These are phyloP conservation scores for Pouteria campechiana DNA, from an alignment of 179 eudicot genomes.

Conservation along the genomic window DNA sequence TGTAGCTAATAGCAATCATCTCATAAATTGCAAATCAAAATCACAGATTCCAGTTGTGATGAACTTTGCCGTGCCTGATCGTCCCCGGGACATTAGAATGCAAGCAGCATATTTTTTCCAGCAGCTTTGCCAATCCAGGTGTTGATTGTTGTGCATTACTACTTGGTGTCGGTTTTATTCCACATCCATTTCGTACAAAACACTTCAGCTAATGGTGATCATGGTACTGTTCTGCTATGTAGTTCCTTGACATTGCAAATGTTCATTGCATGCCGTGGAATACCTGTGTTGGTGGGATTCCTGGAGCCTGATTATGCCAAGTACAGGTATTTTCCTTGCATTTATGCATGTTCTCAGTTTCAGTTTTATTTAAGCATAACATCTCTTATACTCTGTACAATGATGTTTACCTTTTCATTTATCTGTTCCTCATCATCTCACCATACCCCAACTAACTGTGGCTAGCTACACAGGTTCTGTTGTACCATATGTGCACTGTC, in stretches of 20 bases:
- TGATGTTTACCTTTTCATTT: too few relatives aligned
- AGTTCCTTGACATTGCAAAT: slow-evolving; percentile 90
- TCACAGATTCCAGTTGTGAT: slow-evolving; percentile 81
- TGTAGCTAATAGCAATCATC: too few relatives aligned
- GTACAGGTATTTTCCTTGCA: slow-evolving; percentile 85
- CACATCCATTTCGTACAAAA: too few relatives aligned
- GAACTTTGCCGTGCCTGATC: slow-evolving; percentile 87
- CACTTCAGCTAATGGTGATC: not conserved
- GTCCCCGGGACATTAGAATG: slow-evolving; percentile 87
- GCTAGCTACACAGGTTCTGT: too few relatives aligned
- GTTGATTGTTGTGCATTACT: too few relatives aligned
- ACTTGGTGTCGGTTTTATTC: too few relatives aligned
- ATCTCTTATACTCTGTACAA: too few relatives aligned
- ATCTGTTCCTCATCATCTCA: too few relatives aligned
- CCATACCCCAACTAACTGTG: too few relatives aligned
- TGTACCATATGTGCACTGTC: too few relatives aligned
- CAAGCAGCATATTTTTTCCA: slow-evolving; percentile 96
- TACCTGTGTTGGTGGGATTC: slow-evolving; percentile 90
- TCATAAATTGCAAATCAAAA: not conserved
- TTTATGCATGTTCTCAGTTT: too few relatives aligned
- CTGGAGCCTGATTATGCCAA: slow-evolving; percentile 95
- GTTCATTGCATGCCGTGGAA: slow-evolving; percentile 98
- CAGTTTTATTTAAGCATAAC: too few relatives aligned
- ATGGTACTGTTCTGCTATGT: slow-evolving; percentile 26
- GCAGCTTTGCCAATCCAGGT: slow-evolving; percentile 98